These are phyloP conservation scores for Amanita exitialis DNA, from an alignment of 768 basidiomycete genomes.

Conservation along the genomic window DNA sequence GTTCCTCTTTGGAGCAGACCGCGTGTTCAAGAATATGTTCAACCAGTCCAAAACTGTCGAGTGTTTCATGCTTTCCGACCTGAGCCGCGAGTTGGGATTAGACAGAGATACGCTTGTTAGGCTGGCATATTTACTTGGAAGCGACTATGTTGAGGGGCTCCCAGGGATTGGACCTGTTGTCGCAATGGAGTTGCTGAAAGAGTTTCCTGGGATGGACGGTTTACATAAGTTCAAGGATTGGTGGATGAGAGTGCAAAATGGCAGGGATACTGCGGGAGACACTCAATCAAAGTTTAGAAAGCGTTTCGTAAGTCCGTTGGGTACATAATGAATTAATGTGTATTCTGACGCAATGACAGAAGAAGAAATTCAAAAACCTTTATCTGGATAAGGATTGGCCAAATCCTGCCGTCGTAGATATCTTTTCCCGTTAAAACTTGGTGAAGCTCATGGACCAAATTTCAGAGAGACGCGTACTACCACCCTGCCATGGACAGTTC, in stretches of 20 bases:
- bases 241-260: constrained; percentile 91
- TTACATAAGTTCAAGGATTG: constrained; percentile 84
- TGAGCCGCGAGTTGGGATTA: constrained; percentile 80
- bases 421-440: background rate
- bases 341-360: constrained; percentile 33
- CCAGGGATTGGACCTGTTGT: constrained; percentile 91
- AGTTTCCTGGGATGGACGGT: constrained; percentile 83
- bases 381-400: constrained; percentile 85
- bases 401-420: constrained; percentile 75
- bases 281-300: constrained; percentile 69
- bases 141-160: constrained; percentile 92
- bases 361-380: constrained; percentile 80
- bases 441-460: background rate
- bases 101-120: constrained; percentile 80
- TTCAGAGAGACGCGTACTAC: constrained; percentile 85
- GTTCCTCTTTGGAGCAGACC: constrained; percentile 90
- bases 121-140: constrained; percentile 90
- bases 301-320: constrained; percentile 57
- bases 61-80: constrained; percentile 80
- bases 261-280: constrained; percentile 71
- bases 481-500: constrained; percentile 86
- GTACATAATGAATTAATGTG: no score
- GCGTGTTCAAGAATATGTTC: constrained; percentile 99
- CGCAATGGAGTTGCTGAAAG: constrained; percentile 90
- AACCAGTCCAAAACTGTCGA: constrained; percentile 99